Conservation (phyloP, 2,329 filamentous ascomycete species). For the Alternaria sp. region DNA sequence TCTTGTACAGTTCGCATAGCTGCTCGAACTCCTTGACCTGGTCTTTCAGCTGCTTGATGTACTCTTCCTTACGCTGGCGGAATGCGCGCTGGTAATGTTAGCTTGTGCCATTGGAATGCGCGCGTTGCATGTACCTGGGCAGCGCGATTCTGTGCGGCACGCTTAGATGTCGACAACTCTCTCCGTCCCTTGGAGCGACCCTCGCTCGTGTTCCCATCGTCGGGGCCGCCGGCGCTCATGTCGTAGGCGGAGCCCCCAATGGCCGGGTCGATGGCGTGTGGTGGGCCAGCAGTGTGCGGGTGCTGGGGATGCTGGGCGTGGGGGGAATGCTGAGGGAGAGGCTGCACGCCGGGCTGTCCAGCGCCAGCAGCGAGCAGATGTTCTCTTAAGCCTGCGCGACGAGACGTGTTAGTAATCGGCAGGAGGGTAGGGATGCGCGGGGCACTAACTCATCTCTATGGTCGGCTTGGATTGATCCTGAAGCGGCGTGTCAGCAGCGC, state of each 20-base stretch:
- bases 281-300: slow-evolving; percentile 50
- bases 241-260: slow-evolving; percentile 59
- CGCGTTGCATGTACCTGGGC: slow-evolving; percentile 73
- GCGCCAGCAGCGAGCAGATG: slow-evolving; percentile 64
- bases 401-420: slow-evolving; percentile 41
- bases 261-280: slow-evolving; percentile 65
- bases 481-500: slow-evolving; percentile 34
- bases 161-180: slow-evolving; percentile 92
- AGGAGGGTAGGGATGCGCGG: slow-evolving; percentile 11
- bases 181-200: slow-evolving; percentile 72
- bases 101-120: slow-evolving; percentile 16
- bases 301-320: slow-evolving; percentile 27
- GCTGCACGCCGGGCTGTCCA: slow-evolving; percentile 46
- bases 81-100: slow-evolving; percentile 77
- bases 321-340: slow-evolving; percentile 40
- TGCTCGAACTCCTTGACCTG: slow-evolving; percentile 82
- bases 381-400: slow-evolving; percentile 64
- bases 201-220: slow-evolving; percentile 52
- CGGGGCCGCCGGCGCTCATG: slow-evolving; percentile 56
- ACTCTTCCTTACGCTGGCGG: slow-evolving; percentile 94
- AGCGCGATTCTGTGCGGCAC: slow-evolving; percentile 93
- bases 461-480: slow-evolving; percentile 46
- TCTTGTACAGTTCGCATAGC: slow-evolving; percentile 78
- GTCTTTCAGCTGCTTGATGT: slow-evolving; percentile 96
- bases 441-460: slow-evolving; percentile 53